Evolutionary conservation across 345 rosid genomes (phyloP).

Genomic region (Ceriops zippeliana): DNA sequence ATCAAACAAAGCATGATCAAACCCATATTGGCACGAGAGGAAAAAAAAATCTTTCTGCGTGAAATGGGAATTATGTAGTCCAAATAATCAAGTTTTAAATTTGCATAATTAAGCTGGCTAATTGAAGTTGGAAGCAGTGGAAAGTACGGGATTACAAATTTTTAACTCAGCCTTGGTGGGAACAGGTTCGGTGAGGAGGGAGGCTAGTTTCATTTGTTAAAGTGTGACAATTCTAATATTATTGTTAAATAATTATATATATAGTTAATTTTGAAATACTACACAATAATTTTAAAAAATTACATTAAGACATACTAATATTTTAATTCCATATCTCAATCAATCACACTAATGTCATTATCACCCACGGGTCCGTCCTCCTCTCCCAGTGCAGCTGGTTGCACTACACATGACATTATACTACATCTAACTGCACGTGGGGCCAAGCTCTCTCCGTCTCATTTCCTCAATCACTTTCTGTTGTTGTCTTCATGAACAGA

Average conservation of each 20-base stretch:
- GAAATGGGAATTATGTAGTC: no score
- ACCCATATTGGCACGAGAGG: no score
- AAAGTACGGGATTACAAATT: background rate
- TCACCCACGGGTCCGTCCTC: background rate
- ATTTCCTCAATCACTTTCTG: slow-evolving; percentile 28
- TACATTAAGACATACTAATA: no score
- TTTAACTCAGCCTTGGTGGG: slow-evolving; percentile 23
- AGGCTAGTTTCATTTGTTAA: slow-evolving; percentile 12
- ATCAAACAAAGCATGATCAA: no score
- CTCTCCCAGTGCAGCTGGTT: background rate
- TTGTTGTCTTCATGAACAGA: slow-evolving; percentile 29
- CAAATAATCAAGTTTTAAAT: no score
- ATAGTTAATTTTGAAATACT: no score
- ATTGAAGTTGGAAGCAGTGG: slow-evolving; percentile 11
- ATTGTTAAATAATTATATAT: no score
- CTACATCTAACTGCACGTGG: slow-evolving; percentile 42
- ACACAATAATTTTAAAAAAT: no score
- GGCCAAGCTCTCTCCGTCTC: slow-evolving; percentile 25
- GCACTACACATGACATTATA: slow-evolving; percentile 41
- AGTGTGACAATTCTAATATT: no score
- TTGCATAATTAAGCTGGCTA: no score
- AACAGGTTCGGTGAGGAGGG: slow-evolving; percentile 48
- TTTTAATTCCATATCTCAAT: no score
- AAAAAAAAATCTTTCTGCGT: no score
- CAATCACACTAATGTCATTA: background rate